A percentile compares a stretch with the other conserved stretches of the same genome.
These are phyloP conservation scores for Exophiala alcalophila DNA, from an alignment of 2,329 filamentous ascomycete genomes.

Conservation along the genomic window DNA sequence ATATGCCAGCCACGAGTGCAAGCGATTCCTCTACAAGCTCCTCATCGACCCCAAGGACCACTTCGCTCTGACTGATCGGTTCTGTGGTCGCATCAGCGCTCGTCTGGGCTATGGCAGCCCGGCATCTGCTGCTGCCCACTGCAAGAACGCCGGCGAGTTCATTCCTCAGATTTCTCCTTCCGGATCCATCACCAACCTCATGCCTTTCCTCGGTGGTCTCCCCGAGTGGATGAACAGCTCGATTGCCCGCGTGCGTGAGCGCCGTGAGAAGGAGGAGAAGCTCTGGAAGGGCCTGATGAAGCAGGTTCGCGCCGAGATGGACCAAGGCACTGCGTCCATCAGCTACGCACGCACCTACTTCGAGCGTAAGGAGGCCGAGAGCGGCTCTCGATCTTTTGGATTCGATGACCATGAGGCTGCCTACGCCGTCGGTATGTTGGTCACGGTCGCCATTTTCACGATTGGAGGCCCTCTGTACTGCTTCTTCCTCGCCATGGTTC, in stretches of 20 bases:
- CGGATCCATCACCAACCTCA: constrained; percentile 30
- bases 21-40: constrained; percentile 32
- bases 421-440: constrained; percentile 31
- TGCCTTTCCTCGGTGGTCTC: constrained; percentile 30
- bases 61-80: constrained; percentile 31
- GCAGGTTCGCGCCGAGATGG: constrained; percentile 28
- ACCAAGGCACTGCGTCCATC: constrained; percentile 28
- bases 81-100: constrained; percentile 29
- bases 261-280: constrained; percentile 33
- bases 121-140: constrained; percentile 30
- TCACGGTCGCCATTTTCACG: constrained; percentile 31
- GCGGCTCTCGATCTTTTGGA: constrained; percentile 22
- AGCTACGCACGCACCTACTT: constrained; percentile 31
- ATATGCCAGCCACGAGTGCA: constrained; percentile 30
- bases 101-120: constrained; percentile 30
- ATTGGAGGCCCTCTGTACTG: constrained; percentile 31
- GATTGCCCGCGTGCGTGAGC: constrained; percentile 27
- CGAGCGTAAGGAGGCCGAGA: constrained; percentile 29
- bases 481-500: constrained; percentile 44
- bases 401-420: constrained; percentile 31
- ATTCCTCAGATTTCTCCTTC: constrained; percentile 33
- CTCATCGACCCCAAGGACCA: constrained; percentile 31
- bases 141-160: constrained; percentile 33
- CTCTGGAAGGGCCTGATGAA: constrained; percentile 33
- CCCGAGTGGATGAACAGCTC: constrained; percentile 32